phyloP scores from a whole-genome alignment of 2,329 filamentous ascomycete genomes.

The Huntiella moniliformis region DNA sequence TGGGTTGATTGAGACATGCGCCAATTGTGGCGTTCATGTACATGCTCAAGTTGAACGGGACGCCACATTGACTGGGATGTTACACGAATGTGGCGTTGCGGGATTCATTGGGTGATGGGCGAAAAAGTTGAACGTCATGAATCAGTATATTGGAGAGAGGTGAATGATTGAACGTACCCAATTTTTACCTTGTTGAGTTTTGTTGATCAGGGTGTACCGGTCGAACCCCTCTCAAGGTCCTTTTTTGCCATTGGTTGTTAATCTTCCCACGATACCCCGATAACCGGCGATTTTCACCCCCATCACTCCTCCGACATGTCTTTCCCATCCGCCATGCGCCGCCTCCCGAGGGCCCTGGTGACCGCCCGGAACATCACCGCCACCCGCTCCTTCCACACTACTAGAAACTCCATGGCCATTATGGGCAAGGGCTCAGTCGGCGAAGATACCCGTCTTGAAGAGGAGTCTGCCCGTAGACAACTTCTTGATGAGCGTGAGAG shows the following conservation, averaged over 20 bases:
- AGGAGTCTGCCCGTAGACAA: slow-evolving; percentile 15
- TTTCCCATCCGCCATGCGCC: slow-evolving; percentile 18
- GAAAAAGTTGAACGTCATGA: slow-evolving; percentile 5
- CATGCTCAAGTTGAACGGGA: no score
- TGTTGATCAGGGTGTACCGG: no score
- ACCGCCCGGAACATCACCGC: slow-evolving; percentile 16
- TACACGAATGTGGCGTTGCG: neutral
- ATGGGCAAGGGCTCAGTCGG: slow-evolving; percentile 8
- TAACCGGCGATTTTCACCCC: neutral
- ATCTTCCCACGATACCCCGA: neutral
- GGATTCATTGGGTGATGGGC: neutral
- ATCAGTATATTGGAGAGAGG: neutral
- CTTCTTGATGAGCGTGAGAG: slow-evolving; percentile 20
- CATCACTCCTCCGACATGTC: slow-evolving; percentile 3
- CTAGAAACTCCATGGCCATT: slow-evolving; percentile 15
- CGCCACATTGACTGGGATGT: no score
- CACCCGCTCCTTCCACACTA: slow-evolving; percentile 15
- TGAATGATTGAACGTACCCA: no score
- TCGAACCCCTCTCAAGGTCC: no score
- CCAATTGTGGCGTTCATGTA: no score
- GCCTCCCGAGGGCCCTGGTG: slow-evolving; percentile 23
- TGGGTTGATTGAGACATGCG: no score
- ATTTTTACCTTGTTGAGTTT: no score
- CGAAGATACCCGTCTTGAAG: slow-evolving; percentile 9
- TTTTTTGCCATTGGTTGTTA: neutral